phyloP scores from a whole-genome alignment of 2,329 filamentous ascomycete species.

The Fusarium subtropicale region DNA sequence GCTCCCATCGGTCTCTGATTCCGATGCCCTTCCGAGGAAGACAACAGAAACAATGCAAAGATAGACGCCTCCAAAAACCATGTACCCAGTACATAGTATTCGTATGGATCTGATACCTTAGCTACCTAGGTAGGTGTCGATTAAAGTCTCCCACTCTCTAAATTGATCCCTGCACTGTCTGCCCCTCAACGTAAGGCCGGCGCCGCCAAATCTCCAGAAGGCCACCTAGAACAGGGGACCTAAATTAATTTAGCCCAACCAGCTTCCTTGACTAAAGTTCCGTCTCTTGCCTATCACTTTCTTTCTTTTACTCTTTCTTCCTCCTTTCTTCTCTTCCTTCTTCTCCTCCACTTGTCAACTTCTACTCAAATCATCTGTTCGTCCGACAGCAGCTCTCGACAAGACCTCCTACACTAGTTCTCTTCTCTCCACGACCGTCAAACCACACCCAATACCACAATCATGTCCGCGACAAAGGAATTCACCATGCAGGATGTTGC shows the following conservation, averaged over 20 bases:
- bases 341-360: conserved; percentile 11
- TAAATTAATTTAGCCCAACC: conserved; percentile 29
- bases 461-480: conserved; percentile 56
- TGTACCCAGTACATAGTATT: conserved; percentile 20
- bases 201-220: conserved; percentile 33
- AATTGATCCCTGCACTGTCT: conserved; percentile 6
- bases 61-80: conserved; percentile 2
- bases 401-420: conserved; percentile 11
- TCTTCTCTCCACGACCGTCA: conserved; percentile 25
- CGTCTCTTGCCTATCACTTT: conserved; percentile 23
- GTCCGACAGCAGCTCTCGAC: conserved; percentile 32
- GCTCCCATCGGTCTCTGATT: not conserved
- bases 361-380: conserved; percentile 2
- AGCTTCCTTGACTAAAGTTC: conserved; percentile 16
- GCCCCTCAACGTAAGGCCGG: conserved; percentile 7
- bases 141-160: not conserved
- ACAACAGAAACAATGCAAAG: conserved; percentile 9
- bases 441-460: conserved; percentile 34
- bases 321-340: conserved; percentile 21
- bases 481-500: conserved; percentile 85
- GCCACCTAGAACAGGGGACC: conserved; percentile 39
- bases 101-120: conserved; percentile 1
- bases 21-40: conserved; percentile 28
- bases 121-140: not conserved
- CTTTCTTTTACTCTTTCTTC: conserved; percentile 28